These are phyloP conservation scores for Hanseniaspora occidentalis DNA, from an alignment of 805 yeast species.

Conservation along the genomic window DNA sequence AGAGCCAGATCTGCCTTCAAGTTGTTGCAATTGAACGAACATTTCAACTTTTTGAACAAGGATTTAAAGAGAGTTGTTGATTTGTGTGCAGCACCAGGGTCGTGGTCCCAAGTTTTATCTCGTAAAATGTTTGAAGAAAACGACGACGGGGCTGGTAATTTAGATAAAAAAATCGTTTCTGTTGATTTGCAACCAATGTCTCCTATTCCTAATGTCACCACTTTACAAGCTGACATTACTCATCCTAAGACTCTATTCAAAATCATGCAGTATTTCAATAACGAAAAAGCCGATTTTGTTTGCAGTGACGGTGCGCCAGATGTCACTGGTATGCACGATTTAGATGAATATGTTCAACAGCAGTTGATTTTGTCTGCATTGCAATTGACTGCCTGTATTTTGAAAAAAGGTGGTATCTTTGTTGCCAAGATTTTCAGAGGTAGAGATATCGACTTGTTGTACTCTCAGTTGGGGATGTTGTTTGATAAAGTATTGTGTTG, in stretches of 20 bases:
- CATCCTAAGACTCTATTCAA: conserved; percentile 78
- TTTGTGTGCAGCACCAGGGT: conserved; percentile 96
- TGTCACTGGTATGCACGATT: conserved; percentile 92
- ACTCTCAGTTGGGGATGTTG: conserved; percentile 79
- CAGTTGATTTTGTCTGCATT: conserved; percentile 85
- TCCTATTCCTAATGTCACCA: conserved; percentile 82
- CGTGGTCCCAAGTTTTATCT: conserved; percentile 94
- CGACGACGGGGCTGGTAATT: conserved; percentile 20
- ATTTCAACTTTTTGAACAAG: conserved; percentile 63
- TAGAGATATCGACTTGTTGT: conserved; percentile 84
- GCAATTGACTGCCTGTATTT: conserved; percentile 78
- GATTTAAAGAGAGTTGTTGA: conserved; percentile 81
- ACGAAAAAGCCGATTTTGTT: conserved; percentile 88
- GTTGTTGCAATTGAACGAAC: conserved; percentile 78
- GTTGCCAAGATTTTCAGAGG: conserved; percentile 97
- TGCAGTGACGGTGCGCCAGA: conserved; percentile 99
- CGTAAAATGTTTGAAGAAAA: conserved; percentile 42
- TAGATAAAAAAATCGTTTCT: conserved; percentile 66
- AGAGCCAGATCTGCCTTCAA: conserved; percentile 96
- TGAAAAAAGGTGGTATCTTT: conserved; percentile 83
- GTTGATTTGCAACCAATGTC: conserved; percentile 97
- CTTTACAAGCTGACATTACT: conserved; percentile 93
- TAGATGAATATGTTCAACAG: conserved; percentile 95
- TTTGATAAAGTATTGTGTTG: conserved; percentile 89
- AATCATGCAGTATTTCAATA: conserved; percentile 74